These are phyloP conservation scores for Sutorius australiensis DNA, from an alignment of 768 basidiomycete genomes.

Conservation along the genomic window DNA sequence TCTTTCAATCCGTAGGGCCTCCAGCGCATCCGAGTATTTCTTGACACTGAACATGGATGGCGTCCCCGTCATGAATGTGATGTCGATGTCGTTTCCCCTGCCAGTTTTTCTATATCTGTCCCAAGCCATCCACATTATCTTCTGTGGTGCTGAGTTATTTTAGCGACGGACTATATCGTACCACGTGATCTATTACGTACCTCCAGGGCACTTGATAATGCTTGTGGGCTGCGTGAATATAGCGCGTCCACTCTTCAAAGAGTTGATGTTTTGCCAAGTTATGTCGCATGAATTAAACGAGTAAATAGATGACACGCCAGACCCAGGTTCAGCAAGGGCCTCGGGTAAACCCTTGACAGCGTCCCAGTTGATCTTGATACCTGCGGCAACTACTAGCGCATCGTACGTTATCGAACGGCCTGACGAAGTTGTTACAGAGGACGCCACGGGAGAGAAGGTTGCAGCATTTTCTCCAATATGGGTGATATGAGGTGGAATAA, in stretches of 20 bases:
- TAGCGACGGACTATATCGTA: background rate
- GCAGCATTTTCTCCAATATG: slow-evolving; percentile 69
- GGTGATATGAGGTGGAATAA: slow-evolving; percentile 72
- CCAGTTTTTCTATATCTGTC: slow-evolving; percentile 66
- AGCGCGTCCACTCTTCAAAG: slow-evolving; percentile 72
- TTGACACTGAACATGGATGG: slow-evolving; percentile 96
- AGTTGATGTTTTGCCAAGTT: slow-evolving; percentile 78
- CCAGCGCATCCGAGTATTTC: slow-evolving; percentile 88
- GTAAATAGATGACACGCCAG: slow-evolving; percentile 90
- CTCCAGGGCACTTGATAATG: slow-evolving; percentile 90
- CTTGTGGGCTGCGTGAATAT: slow-evolving; percentile 96
- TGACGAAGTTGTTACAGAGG: slow-evolving; percentile 66
- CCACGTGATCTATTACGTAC: slow-evolving; percentile 33
- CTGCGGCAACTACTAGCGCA: slow-evolving; percentile 82
- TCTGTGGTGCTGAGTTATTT: slow-evolving; percentile 62
- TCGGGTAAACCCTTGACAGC: slow-evolving; percentile 66
- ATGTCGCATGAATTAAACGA: slow-evolving; percentile 88
- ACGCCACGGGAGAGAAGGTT: slow-evolving; percentile 70
- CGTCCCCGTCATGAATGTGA: slow-evolving; percentile 87
- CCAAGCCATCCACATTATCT: slow-evolving; percentile 98
- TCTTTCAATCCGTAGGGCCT: slow-evolving; percentile 71
- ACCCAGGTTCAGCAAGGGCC: slow-evolving; percentile 72
- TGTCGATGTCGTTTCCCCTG: slow-evolving; percentile 51
- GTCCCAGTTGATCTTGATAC: slow-evolving; percentile 83
- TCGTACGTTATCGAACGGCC: slow-evolving; percentile 79